Base-by-base conservation (phyloP, 352 stramenopile species). In the Phytophthora pisi region DNA sequence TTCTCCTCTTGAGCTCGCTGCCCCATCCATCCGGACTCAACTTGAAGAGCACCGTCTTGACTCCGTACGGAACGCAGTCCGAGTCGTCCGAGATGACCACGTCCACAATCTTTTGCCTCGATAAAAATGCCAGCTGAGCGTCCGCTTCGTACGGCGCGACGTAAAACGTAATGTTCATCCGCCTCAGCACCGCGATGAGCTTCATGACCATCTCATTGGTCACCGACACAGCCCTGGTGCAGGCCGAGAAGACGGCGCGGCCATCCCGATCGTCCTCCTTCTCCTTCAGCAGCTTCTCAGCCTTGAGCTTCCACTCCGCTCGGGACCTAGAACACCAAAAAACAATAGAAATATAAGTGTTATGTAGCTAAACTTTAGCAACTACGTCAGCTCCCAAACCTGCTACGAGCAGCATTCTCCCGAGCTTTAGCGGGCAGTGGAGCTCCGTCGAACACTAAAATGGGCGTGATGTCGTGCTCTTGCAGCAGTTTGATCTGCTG, bases 141-240 rank as follows among this genome's bases (percentile, higher is more conserved):
- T 99, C 97, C 5, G 97, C 96, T 72, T 99, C 97, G 66, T 99
- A 99, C 9, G 97, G 97, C 11, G 97, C 97, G 2, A 99, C 96
- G 23, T 99, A 78, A 73, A 97, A 99, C 3, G 90, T 55, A 28
- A 99, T 82, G 38, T 79, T 56, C 79, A 92, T 86, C 9, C 75
- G 71, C 24, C 74, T 70, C 53, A 96, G 62, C n/a, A 88, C 72
- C 0, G 49, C 72, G 24, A 92, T 85, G 31, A 96, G 73, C 63
- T 74, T 80, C 67, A 78, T 83, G 50, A 89, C 78, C 88, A 96
- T 96, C 5, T 82, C 79, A 51, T 91, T 91, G 20, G 86, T 84
- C 20, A 96, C 85, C 0, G 75, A 79, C 2, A 94, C 51, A 15
- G 83, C 80, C 53, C 81, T 81, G n/a, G 67, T 75, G 53, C 82